Evolutionary conservation across 192 early-diverging fungal species (phyloP).

Genomic region (Piromyces sp.): DNA sequence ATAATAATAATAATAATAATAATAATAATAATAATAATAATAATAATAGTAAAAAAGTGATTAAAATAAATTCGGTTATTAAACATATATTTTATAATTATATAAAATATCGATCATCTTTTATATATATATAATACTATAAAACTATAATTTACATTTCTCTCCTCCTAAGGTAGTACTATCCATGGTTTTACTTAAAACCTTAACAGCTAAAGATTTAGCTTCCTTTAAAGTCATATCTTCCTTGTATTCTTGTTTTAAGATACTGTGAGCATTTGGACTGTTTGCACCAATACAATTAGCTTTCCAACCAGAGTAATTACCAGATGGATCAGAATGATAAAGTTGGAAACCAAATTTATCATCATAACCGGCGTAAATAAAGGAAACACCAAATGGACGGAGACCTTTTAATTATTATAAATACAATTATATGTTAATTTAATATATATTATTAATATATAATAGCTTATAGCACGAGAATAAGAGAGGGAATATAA

Average conservation of each 20-base stretch:
- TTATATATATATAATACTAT: too few relatives aligned
- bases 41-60: too few relatives aligned
- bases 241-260: conserved; percentile 97
- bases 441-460: too few relatives aligned
- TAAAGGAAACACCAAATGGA: conserved; percentile 95
- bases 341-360: conserved; percentile 90
- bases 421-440: too few relatives aligned
- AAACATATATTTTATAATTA: too few relatives aligned
- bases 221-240: conserved; percentile 66
- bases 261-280: conserved; percentile 70
- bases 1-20: too few relatives aligned
- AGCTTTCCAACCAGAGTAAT: conserved; percentile 98
- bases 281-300: conserved; percentile 94
- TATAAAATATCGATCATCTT: too few relatives aligned
- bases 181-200: conserved; percentile 94
- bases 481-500: too few relatives aligned
- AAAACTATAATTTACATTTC: conserved; percentile 61
- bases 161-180: conserved; percentile 75
- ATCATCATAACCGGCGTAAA: conserved; percentile 87
- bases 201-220: conserved; percentile 77
- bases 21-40: too few relatives aligned
- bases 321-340: conserved; percentile 95
- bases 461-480: too few relatives aligned
- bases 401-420: conserved; percentile 74
- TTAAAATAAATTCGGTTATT: too few relatives aligned